Base-by-base conservation (phyloP, 2,329 filamentous ascomycete genomes). In the Cryphonectria radicalis region DNA sequence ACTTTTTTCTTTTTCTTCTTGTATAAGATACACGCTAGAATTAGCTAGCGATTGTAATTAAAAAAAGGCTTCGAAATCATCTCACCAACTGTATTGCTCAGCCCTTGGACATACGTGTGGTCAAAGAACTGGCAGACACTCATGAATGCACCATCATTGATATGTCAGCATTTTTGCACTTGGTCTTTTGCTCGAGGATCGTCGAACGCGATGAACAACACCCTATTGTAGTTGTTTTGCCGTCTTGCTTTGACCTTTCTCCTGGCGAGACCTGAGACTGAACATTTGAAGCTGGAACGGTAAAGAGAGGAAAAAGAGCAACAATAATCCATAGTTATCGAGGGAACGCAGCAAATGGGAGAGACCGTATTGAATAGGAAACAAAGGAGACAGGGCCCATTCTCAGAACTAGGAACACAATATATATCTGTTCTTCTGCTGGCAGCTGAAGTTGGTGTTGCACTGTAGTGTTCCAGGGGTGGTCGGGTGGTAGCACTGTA, bases 41-140 rank as follows among this genome's bases (percentile, higher is more conserved):
- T 19, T 22, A 40, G 43, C 43, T 53, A 66, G 64, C 63, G 46
- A 37, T 66, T 66, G 64, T 55, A 66, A 66, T 57, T 3, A 32
- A 32, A 32, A 55, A 53, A 25, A 66, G 53, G 22, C 25, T n/a
- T 50, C 46, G 22, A 22, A 50, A n/a, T 11, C 8, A 6, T n/a
- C 46, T 50, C 46, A 50, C 7, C 22, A 17, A 10, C 5, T 50
- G 22, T 11, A n/a, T 50, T n/a, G 46, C 22, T n/a, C 43, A 46
- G 43, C 43, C 22, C 43, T 46, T 22, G 3, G 6, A 46, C 28
- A 32, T 32, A 22, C 43, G 17, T 4, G 43, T 22, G 43, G 17
- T 22, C 6, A 46, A 8, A 22, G 43, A 46, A 46, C 43, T 46
- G 43, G 43, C 19, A 22, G 17, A 46, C 17, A 46, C 17, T 22